These are phyloP conservation scores for Petunia hybrid DNA, from an alignment of 305 asterid genomes.

Conservation along the genomic window DNA sequence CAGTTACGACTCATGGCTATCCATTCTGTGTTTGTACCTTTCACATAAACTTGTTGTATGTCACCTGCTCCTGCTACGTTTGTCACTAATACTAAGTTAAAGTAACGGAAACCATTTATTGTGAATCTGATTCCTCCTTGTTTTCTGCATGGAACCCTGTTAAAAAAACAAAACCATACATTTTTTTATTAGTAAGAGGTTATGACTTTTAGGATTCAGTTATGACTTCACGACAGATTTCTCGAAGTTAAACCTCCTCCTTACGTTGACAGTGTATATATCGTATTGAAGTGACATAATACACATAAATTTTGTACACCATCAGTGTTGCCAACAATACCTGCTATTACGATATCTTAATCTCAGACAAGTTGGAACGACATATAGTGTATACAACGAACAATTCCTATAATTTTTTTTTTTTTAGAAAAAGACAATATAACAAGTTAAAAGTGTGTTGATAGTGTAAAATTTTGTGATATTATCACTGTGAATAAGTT, in stretches of 20 bases:
- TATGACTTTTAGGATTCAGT: background rate
- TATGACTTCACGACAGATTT: background rate
- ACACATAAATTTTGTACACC: background rate
- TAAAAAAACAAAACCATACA: background rate
- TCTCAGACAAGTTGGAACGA: too few relatives aligned
- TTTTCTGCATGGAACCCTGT: constrained; percentile 62
- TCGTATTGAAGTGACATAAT: too few relatives aligned
- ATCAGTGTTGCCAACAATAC: background rate
- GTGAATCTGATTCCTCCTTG: constrained; percentile 64
- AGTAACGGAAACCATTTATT: constrained; percentile 66
- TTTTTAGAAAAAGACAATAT: too few relatives aligned
- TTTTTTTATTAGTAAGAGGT: background rate
- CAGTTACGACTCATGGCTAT: constrained; percentile 38
- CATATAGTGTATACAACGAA: too few relatives aligned
- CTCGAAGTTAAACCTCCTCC: background rate
- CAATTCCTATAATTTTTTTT: too few relatives aligned
- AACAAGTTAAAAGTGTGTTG: too few relatives aligned
- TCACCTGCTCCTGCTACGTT: constrained; percentile 65
- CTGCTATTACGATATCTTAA: too few relatives aligned
- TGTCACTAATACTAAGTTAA: constrained; percentile 57
- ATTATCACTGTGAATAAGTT: too few relatives aligned
- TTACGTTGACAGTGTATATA: background rate
- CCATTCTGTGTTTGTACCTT: constrained; percentile 39
- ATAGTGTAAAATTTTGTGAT: too few relatives aligned
- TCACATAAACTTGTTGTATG: constrained; percentile 27